A percentile compares a stretch with the other conserved stretches of the same genome.
Evolutionary conservation across 306 rosid species (phyloP).

Genomic region (Pyrus communis): DNA sequence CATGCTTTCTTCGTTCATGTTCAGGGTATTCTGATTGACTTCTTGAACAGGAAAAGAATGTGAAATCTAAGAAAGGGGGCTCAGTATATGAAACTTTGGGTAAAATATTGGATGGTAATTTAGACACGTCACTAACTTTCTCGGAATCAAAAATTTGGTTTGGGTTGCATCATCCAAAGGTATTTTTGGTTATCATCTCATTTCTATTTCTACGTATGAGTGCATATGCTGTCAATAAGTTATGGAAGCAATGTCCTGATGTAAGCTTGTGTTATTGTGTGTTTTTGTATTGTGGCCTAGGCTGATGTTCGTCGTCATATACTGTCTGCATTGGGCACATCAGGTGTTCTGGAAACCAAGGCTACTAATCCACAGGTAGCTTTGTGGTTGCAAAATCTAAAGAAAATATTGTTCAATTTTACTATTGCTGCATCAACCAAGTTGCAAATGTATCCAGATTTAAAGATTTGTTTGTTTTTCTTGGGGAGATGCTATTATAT

Average conservation of each 20-base stretch:
- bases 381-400: neutral
- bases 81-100: constrained; percentile 46
- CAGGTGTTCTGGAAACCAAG: constrained; percentile 38
- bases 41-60: constrained; percentile 44
- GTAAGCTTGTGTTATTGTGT: neutral
- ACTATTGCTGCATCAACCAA: neutral
- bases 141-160: constrained; percentile 72
- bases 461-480: neutral
- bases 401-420: neutral
- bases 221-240: constrained; percentile 10
- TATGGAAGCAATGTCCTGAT: neutral
- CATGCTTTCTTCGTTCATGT: constrained; percentile 5
- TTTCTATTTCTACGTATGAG: constrained; percentile 1
- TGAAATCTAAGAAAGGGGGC: constrained; percentile 45
- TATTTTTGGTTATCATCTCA: constrained; percentile 8
- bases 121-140: constrained; percentile 36
- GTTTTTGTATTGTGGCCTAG: constrained; percentile 31
- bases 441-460: neutral
- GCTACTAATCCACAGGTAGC: constrained; percentile 56
- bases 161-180: constrained; percentile 84
- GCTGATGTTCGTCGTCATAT: constrained; percentile 71
- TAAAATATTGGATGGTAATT: constrained; percentile 58
- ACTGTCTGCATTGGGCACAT: constrained; percentile 45
- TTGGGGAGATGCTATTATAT: neutral
- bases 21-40: constrained; percentile 8